Conservation (phyloP, 169 alveolate genomes). For the Nephromyces sp. region DNA sequence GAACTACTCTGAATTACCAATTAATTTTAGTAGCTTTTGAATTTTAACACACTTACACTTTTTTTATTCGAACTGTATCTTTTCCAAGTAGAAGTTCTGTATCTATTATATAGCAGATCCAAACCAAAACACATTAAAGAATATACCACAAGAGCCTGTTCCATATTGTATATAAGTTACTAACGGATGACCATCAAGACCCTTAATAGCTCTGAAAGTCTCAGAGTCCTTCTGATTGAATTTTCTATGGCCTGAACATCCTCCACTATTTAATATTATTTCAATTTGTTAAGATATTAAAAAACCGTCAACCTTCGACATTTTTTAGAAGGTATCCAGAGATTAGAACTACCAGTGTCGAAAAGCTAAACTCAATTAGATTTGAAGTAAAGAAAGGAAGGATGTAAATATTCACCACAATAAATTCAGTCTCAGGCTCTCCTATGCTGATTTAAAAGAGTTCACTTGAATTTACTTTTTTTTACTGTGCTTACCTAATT, state of each 20-base stretch:
- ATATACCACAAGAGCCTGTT: slow-evolving; percentile 31
- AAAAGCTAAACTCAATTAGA: too few relatives aligned
- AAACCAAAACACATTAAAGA: background rate
- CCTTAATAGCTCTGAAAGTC: slow-evolving; percentile 45
- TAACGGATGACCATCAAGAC: slow-evolving; percentile 34
- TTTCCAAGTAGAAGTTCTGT: slow-evolving; percentile 29
- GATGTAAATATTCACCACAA: background rate
- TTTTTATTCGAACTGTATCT: slow-evolving; percentile 30
- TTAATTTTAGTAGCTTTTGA: background rate
- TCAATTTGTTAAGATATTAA: background rate
- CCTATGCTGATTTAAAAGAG: too few relatives aligned
- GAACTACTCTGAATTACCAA: slow-evolving; percentile 43
- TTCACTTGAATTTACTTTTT: too few relatives aligned
- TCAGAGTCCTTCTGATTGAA: slow-evolving; percentile 60
- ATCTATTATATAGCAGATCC: background rate
- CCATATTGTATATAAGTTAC: slow-evolving; percentile 36
- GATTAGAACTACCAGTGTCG: slow-evolving; percentile 77
- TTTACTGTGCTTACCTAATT: slow-evolving; percentile 41
- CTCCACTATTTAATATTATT: slow-evolving; percentile 46
- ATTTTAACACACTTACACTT: slow-evolving; percentile 13
- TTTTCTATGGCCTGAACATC: slow-evolving; percentile 67
- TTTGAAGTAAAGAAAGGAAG: too few relatives aligned
- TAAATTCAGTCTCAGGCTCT: background rate
- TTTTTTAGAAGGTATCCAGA: slow-evolving; percentile 72
- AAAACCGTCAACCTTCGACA: slow-evolving; percentile 39